Evolutionary conservation across 306 rosid genomes (phyloP).

Genomic region (Malus fusca): DNA sequence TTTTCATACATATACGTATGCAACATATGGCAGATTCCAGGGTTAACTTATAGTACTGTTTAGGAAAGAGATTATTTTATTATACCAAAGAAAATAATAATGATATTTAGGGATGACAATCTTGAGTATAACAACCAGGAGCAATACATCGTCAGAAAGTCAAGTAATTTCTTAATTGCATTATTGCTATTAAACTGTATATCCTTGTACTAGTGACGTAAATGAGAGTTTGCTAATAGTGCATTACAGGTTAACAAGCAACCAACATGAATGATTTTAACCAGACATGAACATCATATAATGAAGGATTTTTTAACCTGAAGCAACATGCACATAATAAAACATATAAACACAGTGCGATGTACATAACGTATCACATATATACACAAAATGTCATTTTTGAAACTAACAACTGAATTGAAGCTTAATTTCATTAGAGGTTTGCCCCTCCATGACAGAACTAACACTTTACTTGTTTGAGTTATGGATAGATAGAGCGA

Average conservation of each 20-base stretch:
- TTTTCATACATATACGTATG: neutral
- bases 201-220: neutral
- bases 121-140: neutral
- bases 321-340: neutral
- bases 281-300: neutral
- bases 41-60: neutral
- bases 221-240: neutral
- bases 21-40: neutral
- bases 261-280: neutral
- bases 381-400: neutral
- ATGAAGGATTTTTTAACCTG: neutral
- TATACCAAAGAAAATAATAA: neutral
- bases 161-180: neutral
- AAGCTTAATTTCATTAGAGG: neutral
- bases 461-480: neutral
- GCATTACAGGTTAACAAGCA: neutral
- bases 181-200: neutral
- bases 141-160: neutral
- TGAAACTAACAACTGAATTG: neutral
- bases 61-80: neutral
- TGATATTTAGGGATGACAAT: neutral
- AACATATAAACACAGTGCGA: neutral
- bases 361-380: neutral
- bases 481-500: neutral
- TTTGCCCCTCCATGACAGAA: neutral